Evolutionary conservation across 1,284 basidiomycete species (phyloP), one percentile per base, ranked within the genome.

Genomic region (Moniliophthora roreri): DNA sequence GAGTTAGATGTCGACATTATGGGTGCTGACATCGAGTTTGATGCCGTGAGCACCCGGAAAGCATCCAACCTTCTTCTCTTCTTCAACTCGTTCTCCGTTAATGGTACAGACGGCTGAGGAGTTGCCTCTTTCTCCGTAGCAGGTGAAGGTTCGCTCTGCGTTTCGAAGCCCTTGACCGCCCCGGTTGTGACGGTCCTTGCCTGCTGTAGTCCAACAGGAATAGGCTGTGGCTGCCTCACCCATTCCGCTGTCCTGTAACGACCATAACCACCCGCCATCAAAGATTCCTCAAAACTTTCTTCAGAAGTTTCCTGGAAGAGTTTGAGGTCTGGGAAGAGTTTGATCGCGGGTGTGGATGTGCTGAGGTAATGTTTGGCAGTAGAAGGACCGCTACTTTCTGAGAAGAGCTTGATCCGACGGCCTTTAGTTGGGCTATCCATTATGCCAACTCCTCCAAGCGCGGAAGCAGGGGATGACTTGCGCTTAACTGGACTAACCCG

Each of bases 201-300:
- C 9, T 62, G 59, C 6, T 45, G 36, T 37, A 66, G 63, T 20
- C 58, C 62, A 18, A 77, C 64, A 5, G 72, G 66, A 23, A 79
- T 67, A 0, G 77, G 77, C 53, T 78, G 77, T 23, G 75, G 76
- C 59, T 77, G 76, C 24, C 76, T 72, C 52, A 79, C 74, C 79
- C 77, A 81, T 52, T 81, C 77, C 10, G 77, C 73, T 7, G 78
- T 80, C 52, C 78, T 65, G 65, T 88, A 88, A 53, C 77, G 78
- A 2, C 83, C 87, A 64, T 89, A 89, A 10, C 87, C 87, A 21
- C 87, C 85, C 23, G 85, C 86, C 79, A 89, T 86, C 37, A 89
- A 66, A 59, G 85, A 86, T 67, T 89, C 85, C 63, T 89, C 87
- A 59, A 91, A 90, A 63, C 86, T 89, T 69, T 89, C 88, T 51